Percentiles rank a stretch among this genome's conserved stretches.
These are phyloP conservation scores for Melanogaster broomeanus DNA, from an alignment of 768 basidiomycete species.

Conservation along the genomic window DNA sequence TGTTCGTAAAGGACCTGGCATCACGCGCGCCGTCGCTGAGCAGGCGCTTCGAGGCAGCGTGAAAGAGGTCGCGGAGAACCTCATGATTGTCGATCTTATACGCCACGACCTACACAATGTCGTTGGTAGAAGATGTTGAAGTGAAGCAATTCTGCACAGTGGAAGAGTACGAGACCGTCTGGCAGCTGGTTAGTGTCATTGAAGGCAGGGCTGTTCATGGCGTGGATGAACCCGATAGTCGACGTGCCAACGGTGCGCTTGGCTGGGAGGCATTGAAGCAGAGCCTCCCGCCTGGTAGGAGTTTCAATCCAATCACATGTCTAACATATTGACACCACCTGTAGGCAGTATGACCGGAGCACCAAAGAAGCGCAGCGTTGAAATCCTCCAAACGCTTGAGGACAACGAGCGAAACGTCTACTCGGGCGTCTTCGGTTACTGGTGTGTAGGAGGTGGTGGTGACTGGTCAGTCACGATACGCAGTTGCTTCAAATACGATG, in stretches of 20 bases:
- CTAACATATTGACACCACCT: conserved; percentile 1
- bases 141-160: conserved; percentile 86
- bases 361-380: conserved; percentile 91
- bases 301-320: background rate
- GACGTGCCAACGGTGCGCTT: conserved; percentile 41
- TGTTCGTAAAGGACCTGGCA: conserved; percentile 64
- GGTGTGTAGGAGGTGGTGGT: conserved; percentile 83
- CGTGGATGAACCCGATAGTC: conserved; percentile 38
- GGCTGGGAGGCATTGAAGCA: conserved; percentile 79
- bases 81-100: conserved; percentile 98
- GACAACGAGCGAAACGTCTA: conserved; percentile 74
- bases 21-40: conserved; percentile 68
- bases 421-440: conserved; percentile 93
- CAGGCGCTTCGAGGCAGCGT: conserved; percentile 59
- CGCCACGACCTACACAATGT: conserved; percentile 88
- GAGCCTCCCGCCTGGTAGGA: conserved; percentile 84
- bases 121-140: conserved; percentile 76
- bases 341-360: conserved; percentile 97
- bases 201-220: conserved; percentile 58
- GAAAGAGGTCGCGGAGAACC: conserved; percentile 95
- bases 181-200: conserved; percentile 94
- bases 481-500: conserved; percentile 80
- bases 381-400: conserved; percentile 84
- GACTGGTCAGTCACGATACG: conserved; percentile 96
- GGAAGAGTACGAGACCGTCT: conserved; percentile 93